Evolutionary conservation across 257 asterid species (phyloP), one percentile per base, ranked within the genome.

Genomic region (Solanum ahanhuiri): DNA sequence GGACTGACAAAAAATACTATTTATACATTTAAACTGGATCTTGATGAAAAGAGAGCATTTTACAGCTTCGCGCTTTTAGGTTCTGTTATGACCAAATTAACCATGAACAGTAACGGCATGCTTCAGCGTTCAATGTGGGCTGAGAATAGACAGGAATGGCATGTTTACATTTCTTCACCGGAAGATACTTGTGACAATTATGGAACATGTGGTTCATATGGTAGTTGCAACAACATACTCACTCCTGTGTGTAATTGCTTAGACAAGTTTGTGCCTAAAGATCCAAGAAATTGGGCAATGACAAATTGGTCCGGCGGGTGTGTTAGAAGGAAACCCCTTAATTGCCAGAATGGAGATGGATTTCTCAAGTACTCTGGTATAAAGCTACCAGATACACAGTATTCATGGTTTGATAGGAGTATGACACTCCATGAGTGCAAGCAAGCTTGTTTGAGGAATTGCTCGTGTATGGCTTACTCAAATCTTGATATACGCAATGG

Each of bases 391-490:
- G 90, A 90, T 54, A 77, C 87, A 18, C 81, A 72, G 28, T 43
- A 69, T 41, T 81, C 90, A 9, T 72, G 90, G 90, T 79, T 51
- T 73, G 84, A 84, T 39, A 63, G 7, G 83, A 89, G 79, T 81
- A 60, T 87, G 87, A 87, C 84, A 23, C 83, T 83, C 41, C 60
- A 45, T 2, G 88, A 87, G 58, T 89, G 92, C 67, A 85, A 84
- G 43, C 71, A 60, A 12, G 37, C 64, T 85, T 89, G 93, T 85
- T 84, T 86, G 18, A 87, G 85, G 15, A 87, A 91, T 33, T 89
- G 93, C 76, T 87, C 89, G 18, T 91, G 93, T 39, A 54, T 67
- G 88, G 91, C 92, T 37, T 87, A 88, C 73, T 33, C 90, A 30
- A 82, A 88, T 37, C 70, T 82, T 11, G 84, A 88, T 23, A 58